These are phyloP conservation scores for Termitomyces sp. DNA, from an alignment of 768 basidiomycete genomes.

Conservation along the genomic window DNA sequence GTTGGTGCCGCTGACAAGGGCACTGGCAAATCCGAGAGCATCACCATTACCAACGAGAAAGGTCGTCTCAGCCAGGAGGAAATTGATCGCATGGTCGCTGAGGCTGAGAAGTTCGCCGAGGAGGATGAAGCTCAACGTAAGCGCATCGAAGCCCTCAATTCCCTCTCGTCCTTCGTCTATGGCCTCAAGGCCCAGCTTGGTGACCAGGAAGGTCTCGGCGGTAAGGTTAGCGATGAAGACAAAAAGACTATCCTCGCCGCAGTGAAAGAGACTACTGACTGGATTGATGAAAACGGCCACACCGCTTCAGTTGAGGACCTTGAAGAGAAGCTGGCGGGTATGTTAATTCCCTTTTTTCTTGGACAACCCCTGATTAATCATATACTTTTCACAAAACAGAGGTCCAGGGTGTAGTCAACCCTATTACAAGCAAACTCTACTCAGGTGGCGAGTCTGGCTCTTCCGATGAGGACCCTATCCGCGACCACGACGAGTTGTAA, in stretches of 20 bases:
- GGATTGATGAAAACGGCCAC: conserved; percentile 83
- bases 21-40: conserved; percentile 83
- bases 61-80: conserved; percentile 86
- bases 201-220: conserved; percentile 88
- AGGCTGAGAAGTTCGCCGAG: conserved; percentile 83
- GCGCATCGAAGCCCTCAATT: conserved; percentile 82
- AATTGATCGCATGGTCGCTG: conserved; percentile 93
- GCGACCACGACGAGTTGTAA: conserved; percentile 47
- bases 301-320: conserved; percentile 80
- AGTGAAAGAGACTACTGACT: conserved; percentile 86
- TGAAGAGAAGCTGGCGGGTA: conserved; percentile 80
- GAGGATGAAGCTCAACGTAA: conserved; percentile 72
- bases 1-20: conserved; percentile 92
- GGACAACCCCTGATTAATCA: conserved; percentile 1
- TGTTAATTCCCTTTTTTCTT: conserved; percentile 12
- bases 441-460: conserved; percentile 30
- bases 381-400: conserved; percentile 26
- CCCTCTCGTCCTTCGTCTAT: conserved; percentile 77
- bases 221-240: conserved; percentile 77
- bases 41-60: conserved; percentile 96
- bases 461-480: conserved; percentile 33
- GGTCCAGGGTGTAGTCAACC: conserved; percentile 70
- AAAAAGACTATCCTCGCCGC: conserved; percentile 77
- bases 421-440: conserved; percentile 84
- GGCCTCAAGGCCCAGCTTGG: conserved; percentile 83